Conservation (phyloP, 2,329 filamentous ascomycete species). For the Knufia fluminis region DNA sequence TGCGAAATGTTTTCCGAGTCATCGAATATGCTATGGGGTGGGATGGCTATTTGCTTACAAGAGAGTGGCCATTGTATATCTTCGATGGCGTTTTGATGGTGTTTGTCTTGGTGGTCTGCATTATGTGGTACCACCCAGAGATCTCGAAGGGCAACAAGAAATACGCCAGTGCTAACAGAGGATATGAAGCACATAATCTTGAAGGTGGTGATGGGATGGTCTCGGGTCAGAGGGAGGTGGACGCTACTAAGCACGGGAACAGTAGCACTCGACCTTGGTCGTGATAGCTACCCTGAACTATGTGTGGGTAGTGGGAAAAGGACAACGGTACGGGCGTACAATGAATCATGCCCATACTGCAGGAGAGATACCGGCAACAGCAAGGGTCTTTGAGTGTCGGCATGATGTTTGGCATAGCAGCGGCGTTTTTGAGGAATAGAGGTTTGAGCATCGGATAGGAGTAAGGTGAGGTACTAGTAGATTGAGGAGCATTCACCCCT, state of each 20-base stretch:
- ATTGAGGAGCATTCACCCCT: too few species aligned
- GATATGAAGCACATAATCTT: background rate
- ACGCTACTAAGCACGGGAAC: background rate
- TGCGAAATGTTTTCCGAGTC: conserved; percentile 27
- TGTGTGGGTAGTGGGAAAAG: too few species aligned
- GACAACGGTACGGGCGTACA: too few species aligned
- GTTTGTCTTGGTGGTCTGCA: conserved; percentile 20
- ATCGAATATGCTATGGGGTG: conserved; percentile 27
- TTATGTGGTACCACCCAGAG: conserved; percentile 11
- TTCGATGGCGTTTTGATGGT: conserved; percentile 28
- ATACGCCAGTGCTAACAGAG: background rate
- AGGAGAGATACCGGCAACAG: too few species aligned
- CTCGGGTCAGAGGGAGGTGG: background rate
- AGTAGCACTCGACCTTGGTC: background rate
- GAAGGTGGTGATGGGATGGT: background rate
- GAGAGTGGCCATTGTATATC: conserved; percentile 27
- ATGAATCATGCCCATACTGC: too few species aligned
- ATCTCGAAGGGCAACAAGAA: conserved; percentile 3
- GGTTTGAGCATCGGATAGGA: too few species aligned
- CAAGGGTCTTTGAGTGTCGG: too few species aligned
- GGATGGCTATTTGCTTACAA: conserved; percentile 24
- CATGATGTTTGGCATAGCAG: too few species aligned
- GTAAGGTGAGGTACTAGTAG: too few species aligned
- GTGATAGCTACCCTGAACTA: too few species aligned
- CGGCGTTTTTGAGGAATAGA: too few species aligned